Evolutionary conservation across 495 filamentous ascomycete genomes (phyloP), one percentile per base, ranked within the genome.

Genomic region (Penicillium psychrofluorescens): DNA sequence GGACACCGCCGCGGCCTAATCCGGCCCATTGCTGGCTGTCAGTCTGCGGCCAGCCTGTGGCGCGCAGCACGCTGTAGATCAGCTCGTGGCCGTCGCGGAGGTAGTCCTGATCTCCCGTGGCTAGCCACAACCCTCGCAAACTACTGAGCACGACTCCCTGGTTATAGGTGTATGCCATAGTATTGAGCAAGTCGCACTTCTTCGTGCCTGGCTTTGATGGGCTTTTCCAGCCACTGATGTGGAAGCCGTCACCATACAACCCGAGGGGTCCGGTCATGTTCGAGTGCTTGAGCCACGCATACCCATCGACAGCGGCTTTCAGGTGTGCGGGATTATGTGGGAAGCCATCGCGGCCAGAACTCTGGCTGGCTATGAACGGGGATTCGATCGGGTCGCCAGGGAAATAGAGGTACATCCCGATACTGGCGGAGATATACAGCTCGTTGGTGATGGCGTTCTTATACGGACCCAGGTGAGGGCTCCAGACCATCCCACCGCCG

Each of bases 361-460:
- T 0, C 22, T 22, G 22, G 4, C 22, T 22, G 22, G 48, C 42
- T 35, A 63, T 38, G 54, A 87, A 95, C 1, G 90, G 90, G 0
- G 84, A 80, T 11, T 70, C 60, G 45, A 86, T 88, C 12, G 65
- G 47, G 47, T 95, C 90, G 3, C 89, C 89, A 0, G 90, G 88
- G 58, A 88, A 92, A 59, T 92, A 77, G 4, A 94, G 76, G 58
- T 94, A 98, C 92, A 98, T 97, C 14, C 71, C 76, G 36, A 94
- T 77, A 38, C 83, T 89, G 1, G 87, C 88, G 0, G 89, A 70
- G 42, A 96, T 87, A 56, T 72, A 97, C 8, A 96, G 75, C 58
- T 97, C 81, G 58, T 98, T 98, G 29, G 92, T 98, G 50, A 98
- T 91, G 44, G 92, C 90, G 55, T 98, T 98, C 61, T 97, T 98